Base-by-base conservation (phyloP, 2,329 filamentous ascomycete species). In the Fusarium nelsonii region DNA sequence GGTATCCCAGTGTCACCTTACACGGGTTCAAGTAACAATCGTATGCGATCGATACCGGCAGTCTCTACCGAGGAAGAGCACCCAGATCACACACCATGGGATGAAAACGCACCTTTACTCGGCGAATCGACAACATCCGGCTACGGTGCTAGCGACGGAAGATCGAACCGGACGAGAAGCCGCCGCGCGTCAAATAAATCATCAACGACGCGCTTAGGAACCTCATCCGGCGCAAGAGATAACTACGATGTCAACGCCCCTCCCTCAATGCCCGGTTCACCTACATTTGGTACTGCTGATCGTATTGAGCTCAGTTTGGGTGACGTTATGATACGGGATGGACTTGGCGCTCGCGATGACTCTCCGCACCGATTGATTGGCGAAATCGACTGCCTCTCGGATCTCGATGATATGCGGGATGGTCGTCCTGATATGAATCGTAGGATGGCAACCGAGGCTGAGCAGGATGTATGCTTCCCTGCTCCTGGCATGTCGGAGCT, bases 391-490 rank as follows among this genome's bases (percentile, higher is more conserved):
- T 73, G 75, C 9, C 61, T 73, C 14, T 79, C 79, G 8, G 78
- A 78, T 9, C 57, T 71, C 6, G 76, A 62, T 7, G 58, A 54
- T 4, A 56, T 71, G 20, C 68, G 74, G 20, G 76, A 77, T 30
- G 76, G 71, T 30, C 74, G 78, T 20, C 69, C 77, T 4, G 75
- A 78, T 12, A 53, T 72, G 18, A 65, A 64, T 8, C 72, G 77
- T 49, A 85, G 90, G 37, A 84, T 89, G 69, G 84, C 85, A 14
- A 78, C 91, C 14, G 85, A 90, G 12, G 92, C 90, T 0, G 89
- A 96, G 73, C 92, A 92, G 69, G 96, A 98, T 80, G 94, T 98
- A 1, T 97, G 96, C 81, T 97, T 97, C 74, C 95, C 94, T 1
- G 89, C 92, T 56, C 89, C 76, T 10, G 79, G 75, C 30, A 80